phyloP scores from a whole-genome alignment of 108 stramenopile species.

The Nitzschia sp. region DNA sequence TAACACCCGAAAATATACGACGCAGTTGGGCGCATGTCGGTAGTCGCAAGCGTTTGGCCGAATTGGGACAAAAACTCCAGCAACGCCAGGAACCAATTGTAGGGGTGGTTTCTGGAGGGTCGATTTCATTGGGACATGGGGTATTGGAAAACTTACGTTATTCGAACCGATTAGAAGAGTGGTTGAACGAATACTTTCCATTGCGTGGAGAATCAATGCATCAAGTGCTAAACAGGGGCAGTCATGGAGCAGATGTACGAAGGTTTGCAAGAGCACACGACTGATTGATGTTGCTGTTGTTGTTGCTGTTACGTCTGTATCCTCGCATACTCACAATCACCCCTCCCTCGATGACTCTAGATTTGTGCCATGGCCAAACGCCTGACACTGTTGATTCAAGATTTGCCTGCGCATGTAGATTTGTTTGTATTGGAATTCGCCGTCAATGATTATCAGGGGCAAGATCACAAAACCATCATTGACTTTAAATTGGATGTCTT shows the following conservation, averaged over 20 bases:
- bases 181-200: constrained; percentile 68
- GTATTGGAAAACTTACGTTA: constrained; percentile 32
- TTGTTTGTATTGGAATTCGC: constrained; percentile 62
- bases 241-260: constrained; percentile 55
- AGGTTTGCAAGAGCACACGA: neutral
- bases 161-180: constrained; percentile 43
- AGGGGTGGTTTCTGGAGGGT: constrained; percentile 57
- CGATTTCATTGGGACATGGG: constrained; percentile 64
- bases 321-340: neutral
- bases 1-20: constrained; percentile 46
- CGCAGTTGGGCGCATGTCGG: constrained; percentile 55
- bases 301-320: neutral
- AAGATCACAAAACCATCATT: constrained; percentile 51
- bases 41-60: constrained; percentile 42
- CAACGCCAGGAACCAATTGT: constrained; percentile 37
- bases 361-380: constrained; percentile 65
- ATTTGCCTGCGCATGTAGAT: constrained; percentile 46
- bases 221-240: constrained; percentile 51
- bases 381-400: constrained; percentile 47
- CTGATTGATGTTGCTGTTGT: neutral
- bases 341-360: neutral
- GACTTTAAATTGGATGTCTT: constrained; percentile 60
- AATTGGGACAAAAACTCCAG: constrained; percentile 23
- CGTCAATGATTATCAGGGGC: constrained; percentile 70
- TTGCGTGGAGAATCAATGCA: constrained; percentile 22